Conservation (phyloP, 2,329 filamentous ascomycete species). For the Cryphonectria radicalis region DNA sequence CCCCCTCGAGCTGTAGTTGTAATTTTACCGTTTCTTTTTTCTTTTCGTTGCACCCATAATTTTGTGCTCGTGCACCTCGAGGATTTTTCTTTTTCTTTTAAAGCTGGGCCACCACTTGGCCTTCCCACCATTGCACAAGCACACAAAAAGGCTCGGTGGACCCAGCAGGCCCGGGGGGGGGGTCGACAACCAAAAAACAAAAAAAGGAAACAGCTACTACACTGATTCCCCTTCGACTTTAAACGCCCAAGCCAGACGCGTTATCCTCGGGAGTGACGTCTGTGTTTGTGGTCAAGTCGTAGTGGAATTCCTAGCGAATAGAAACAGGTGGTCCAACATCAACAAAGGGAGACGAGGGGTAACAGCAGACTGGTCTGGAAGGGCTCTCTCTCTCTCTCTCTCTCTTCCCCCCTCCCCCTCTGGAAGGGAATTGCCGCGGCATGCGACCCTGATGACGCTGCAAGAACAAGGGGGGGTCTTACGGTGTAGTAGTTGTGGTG, state of each 20-base stretch:
- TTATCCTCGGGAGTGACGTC: neutral
- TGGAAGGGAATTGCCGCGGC: slow-evolving; percentile 18
- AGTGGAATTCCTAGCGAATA: slow-evolving; percentile 1
- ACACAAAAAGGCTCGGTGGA: slow-evolving; percentile 10
- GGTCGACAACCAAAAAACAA: neutral
- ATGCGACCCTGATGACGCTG: slow-evolving; percentile 21
- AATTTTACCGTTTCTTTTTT: neutral
- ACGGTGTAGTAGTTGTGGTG: neutral
- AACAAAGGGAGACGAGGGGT: neutral
- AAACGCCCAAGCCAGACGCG: neutral
- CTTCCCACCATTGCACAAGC: slow-evolving; percentile 26
- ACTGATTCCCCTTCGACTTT: neutral
- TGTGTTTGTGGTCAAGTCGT: neutral
- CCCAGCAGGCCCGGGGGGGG: neutral
- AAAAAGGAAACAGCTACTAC: neutral
- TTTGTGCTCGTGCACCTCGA: slow-evolving; percentile 24
- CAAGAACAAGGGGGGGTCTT: slow-evolving; percentile 16
- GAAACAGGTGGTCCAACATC: neutral
- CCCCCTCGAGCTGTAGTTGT: slow-evolving; percentile 14
- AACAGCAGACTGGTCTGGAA: slow-evolving; percentile 13
- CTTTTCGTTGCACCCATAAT: slow-evolving; percentile 8
- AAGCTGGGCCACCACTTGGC: slow-evolving; percentile 13
- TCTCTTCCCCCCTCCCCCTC: too few species aligned
- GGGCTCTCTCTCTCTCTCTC: neutral
- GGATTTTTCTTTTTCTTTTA: slow-evolving; percentile 25